Evolutionary conservation across 2,329 filamentous ascomycete species (phyloP).

Genomic region (Lachnellula cervina): DNA sequence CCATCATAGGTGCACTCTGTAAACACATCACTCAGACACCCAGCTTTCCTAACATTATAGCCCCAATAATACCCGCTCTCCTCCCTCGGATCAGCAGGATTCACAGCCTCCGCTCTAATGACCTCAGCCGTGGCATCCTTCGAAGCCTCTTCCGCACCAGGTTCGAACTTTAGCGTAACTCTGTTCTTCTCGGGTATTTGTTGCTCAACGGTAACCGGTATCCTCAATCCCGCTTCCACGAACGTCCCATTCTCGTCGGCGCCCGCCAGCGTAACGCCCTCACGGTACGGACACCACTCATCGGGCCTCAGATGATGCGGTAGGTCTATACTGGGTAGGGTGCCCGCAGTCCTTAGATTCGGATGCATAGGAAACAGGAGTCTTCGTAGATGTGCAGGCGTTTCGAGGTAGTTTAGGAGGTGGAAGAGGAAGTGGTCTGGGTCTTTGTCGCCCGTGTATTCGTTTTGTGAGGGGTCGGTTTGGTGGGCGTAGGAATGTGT

Average conservation of each 20-base stretch:
- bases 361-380: constrained; percentile 72
- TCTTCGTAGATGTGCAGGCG: constrained; percentile 75
- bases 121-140: constrained; percentile 16
- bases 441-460: constrained; percentile 63
- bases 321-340: constrained; percentile 75
- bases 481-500: constrained; percentile 33
- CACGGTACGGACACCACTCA: constrained; percentile 75
- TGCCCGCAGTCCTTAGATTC: constrained; percentile 68
- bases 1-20: constrained; percentile 70
- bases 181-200: constrained; percentile 64
- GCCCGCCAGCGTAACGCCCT: constrained; percentile 61
- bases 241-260: constrained; percentile 43
- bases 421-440: constrained; percentile 77
- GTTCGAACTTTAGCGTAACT: constrained; percentile 64
- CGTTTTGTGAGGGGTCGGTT: constrained; percentile 38
- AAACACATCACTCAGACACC: constrained; percentile 66
- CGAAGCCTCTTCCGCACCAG: constrained; percentile 37
- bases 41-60: constrained; percentile 63
- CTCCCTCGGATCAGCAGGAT: constrained; percentile 64
- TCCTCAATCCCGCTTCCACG: constrained; percentile 53
- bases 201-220: constrained; percentile 40
- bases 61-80: constrained; percentile 85
- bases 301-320: constrained; percentile 73
- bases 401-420: constrained; percentile 75
- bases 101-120: constrained; percentile 53